Conservation (phyloP, 1,284 basidiomycete species). For the Ganoderma lingzhi region DNA sequence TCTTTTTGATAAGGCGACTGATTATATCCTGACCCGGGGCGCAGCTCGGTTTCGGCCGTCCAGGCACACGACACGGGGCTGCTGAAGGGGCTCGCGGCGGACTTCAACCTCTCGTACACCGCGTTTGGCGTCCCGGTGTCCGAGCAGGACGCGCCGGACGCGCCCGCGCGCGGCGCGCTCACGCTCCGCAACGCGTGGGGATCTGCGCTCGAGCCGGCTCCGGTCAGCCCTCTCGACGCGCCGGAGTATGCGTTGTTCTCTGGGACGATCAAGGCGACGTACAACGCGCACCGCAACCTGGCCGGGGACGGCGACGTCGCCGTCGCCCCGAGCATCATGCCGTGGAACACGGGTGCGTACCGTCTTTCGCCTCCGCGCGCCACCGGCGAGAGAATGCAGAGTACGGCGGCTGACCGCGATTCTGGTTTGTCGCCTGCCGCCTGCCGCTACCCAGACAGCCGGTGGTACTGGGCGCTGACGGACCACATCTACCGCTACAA, state of each 20-base stretch:
- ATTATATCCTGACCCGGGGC: conserved; percentile 25
- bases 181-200: conserved; percentile 53
- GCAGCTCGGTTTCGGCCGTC: conserved; percentile 53
- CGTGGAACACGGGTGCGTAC: conserved; percentile 51
- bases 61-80: conserved; percentile 51
- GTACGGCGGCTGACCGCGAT: conserved; percentile 15
- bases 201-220: conserved; percentile 61
- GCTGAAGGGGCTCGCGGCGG: conserved; percentile 50
- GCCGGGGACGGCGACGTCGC: conserved; percentile 40
- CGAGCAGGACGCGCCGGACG: conserved; percentile 25
- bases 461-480: conserved; percentile 56
- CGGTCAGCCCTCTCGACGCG: conserved; percentile 57
- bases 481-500: conserved; percentile 58
- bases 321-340: conserved; percentile 61
- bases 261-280: conserved; percentile 59
- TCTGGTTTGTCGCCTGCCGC: neutral
- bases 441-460: no score
- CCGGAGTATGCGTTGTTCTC: conserved; percentile 57
- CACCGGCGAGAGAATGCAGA: neutral
- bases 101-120: conserved; percentile 55
- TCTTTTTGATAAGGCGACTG: conserved; percentile 22
- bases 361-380: neutral
- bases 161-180: conserved; percentile 46
- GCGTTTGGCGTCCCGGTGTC: conserved; percentile 49
- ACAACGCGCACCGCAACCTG: conserved; percentile 46